A percentile compares a stretch with the other conserved stretches of the same genome.
Evolutionary conservation across 768 basidiomycete species (phyloP).

Genomic region (Xerocomellus dryophilus): DNA sequence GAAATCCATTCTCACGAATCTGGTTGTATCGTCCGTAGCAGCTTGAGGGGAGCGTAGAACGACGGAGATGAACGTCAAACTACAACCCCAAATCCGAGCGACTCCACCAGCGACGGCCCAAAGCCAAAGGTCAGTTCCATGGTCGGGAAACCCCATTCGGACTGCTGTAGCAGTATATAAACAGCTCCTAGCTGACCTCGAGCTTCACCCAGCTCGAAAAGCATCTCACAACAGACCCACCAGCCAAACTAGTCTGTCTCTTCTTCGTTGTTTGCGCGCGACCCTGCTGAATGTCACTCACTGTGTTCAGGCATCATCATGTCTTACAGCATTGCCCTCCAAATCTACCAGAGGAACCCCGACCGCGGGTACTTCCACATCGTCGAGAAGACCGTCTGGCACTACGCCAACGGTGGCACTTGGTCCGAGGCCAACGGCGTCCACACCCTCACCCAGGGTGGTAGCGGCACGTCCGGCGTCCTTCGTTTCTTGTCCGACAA

Average conservation of each 20-base stretch:
- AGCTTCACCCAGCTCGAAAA: background rate
- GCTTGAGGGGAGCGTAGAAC: background rate
- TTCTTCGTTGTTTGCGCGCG: background rate
- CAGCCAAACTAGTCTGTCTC: constrained; percentile 3
- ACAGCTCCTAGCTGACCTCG: background rate
- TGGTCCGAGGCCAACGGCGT: constrained; percentile 26
- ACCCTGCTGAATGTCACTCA: background rate
- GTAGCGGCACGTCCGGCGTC: constrained; percentile 40
- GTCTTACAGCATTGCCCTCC: constrained; percentile 4
- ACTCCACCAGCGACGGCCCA: background rate
- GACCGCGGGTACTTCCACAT: background rate
- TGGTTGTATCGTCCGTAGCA: too few species aligned
- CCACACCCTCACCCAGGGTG: constrained; percentile 33
- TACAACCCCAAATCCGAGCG: background rate
- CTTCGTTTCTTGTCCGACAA: constrained; percentile 31
- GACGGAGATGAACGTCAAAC: background rate
- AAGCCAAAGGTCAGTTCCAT: background rate
- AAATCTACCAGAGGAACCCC: constrained; percentile 5
- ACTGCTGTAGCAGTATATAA: background rate
- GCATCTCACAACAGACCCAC: background rate
- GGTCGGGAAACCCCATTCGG: background rate
- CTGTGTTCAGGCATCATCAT: background rate
- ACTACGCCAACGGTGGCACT: constrained; percentile 22
- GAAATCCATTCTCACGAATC: too few species aligned
- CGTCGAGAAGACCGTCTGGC: constrained; percentile 5